These are phyloP conservation scores for Penstemon newberryi DNA, from an alignment of 257 asterid species.

Conservation along the genomic window DNA sequence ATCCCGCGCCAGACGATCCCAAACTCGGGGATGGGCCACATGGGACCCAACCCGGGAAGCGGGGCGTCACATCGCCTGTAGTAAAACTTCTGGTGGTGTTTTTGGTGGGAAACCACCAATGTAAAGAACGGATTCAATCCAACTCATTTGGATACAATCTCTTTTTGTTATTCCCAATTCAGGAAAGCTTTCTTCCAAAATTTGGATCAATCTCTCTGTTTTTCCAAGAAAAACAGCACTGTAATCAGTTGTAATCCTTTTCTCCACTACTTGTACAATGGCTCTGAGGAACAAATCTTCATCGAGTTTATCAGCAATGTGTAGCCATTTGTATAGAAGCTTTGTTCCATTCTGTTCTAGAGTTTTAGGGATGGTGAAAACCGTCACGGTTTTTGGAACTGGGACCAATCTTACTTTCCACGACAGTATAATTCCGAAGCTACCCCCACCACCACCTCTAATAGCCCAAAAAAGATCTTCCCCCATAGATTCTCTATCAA, in stretches of 20 bases:
- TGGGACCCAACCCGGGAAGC: no score
- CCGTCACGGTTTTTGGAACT: constrained; percentile 54
- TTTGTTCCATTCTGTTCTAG: constrained; percentile 50
- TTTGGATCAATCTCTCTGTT: constrained; percentile 38
- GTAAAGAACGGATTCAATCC: constrained; percentile 60
- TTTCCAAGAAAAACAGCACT: constrained; percentile 55
- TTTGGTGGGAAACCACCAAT: constrained; percentile 54
- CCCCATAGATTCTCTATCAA: constrained; percentile 56
- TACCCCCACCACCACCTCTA: constrained; percentile 67
- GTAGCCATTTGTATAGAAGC: constrained; percentile 32
- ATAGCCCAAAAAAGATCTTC: constrained; percentile 71
- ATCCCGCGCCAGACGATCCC: no score
- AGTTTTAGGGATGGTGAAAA: constrained; percentile 55
- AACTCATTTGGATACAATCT: constrained; percentile 60
- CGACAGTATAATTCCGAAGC: constrained; percentile 56
- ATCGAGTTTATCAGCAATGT: constrained; percentile 41
- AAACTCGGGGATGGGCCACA: no score
- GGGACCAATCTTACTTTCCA: constrained; percentile 61
- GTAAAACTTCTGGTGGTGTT: constrained; percentile 55
- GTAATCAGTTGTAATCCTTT: constrained; percentile 45
- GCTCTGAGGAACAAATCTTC: constrained; percentile 61
- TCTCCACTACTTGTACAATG: constrained; percentile 42
- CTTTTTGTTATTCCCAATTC: constrained; percentile 49
- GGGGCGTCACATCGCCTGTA: constrained; percentile 39
- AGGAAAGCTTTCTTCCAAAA: constrained; percentile 49